These are phyloP conservation scores for Saturnispora zaruensis DNA, from an alignment of 805 yeast species.

Conservation along the genomic window DNA sequence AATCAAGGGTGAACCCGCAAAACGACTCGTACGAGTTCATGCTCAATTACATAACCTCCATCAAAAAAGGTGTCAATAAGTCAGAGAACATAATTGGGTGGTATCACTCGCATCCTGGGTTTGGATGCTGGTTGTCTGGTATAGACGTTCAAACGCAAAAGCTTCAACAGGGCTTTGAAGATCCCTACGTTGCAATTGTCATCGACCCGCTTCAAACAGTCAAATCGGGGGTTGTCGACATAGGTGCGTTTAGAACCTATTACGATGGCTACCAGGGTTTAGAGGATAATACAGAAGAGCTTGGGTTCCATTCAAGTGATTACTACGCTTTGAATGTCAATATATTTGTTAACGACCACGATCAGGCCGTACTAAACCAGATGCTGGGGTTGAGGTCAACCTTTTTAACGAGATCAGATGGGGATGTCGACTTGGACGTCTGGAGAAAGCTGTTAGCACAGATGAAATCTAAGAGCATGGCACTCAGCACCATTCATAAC, in stretches of 20 bases:
- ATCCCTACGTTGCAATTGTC: constrained; percentile 84
- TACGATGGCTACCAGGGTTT: constrained; percentile 18
- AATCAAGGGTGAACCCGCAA: constrained; percentile 90
- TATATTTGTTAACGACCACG: constrained; percentile 46
- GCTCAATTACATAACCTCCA: constrained; percentile 66
- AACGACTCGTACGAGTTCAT: constrained; percentile 91
- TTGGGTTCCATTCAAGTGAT: constrained; percentile 60
- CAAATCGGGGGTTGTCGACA: constrained; percentile 58
- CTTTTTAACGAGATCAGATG: not conserved
- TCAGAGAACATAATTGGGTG: constrained; percentile 83
- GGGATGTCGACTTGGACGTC: not conserved
- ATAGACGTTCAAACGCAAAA: constrained; percentile 87
- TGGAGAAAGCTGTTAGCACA: not conserved
- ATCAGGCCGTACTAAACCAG: constrained; percentile 36
- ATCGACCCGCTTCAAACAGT: constrained; percentile 72
- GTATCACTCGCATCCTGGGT: constrained; percentile 97
- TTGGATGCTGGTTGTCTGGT: constrained; percentile 93
- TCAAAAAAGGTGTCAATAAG: constrained; percentile 38
- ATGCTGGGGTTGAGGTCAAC: not conserved
- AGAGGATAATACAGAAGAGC: constrained; percentile 31
- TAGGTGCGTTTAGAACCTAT: constrained; percentile 82
- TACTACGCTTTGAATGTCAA: constrained; percentile 62
- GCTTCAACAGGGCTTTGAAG: constrained; percentile 81
- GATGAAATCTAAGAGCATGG: not conserved
- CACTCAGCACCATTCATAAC: not conserved